Conservation (phyloP, 2,329 filamentous ascomycete genomes). For the Phialocephala subalpina region DNA sequence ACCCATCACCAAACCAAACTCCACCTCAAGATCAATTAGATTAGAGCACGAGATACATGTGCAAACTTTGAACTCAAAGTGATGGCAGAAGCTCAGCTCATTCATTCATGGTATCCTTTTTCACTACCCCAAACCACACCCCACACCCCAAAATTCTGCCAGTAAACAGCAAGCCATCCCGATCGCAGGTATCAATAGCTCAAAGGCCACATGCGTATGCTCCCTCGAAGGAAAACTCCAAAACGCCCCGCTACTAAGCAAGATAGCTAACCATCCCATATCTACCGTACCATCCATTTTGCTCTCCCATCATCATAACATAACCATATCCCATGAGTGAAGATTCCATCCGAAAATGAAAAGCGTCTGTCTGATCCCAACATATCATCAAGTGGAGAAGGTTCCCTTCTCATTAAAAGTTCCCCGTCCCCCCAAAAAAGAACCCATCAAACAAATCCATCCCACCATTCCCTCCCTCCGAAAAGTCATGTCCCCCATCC, state of each 20-base stretch:
- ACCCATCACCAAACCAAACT: too few relatives aligned
- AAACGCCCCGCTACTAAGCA: not conserved
- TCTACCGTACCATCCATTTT: not conserved
- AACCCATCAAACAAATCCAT: constrained; percentile 61
- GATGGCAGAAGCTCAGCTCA: too few relatives aligned
- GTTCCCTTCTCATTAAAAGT: constrained; percentile 18
- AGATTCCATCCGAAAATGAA: too few relatives aligned
- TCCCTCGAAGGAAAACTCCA: not conserved
- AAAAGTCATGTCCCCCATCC: constrained; percentile 39
- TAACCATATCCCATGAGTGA: not conserved
- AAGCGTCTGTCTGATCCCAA: too few relatives aligned
- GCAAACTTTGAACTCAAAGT: too few relatives aligned
- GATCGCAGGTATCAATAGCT: too few relatives aligned
- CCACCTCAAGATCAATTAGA: too few relatives aligned
- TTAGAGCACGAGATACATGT: too few relatives aligned
- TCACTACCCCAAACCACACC: too few relatives aligned
- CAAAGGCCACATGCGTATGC: not conserved
- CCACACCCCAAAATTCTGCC: too few relatives aligned
- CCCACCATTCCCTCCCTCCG: constrained; percentile 36
- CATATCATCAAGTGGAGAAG: too few relatives aligned
- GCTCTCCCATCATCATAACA: not conserved
- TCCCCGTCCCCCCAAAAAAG: constrained; percentile 55
- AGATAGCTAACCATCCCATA: not conserved
- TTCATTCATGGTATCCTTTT: not conserved
- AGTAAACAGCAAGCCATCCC: too few relatives aligned